Evolutionary conservation across 352 stramenopile species (phyloP).

Genomic region (Phytopythium aichiense): DNA sequence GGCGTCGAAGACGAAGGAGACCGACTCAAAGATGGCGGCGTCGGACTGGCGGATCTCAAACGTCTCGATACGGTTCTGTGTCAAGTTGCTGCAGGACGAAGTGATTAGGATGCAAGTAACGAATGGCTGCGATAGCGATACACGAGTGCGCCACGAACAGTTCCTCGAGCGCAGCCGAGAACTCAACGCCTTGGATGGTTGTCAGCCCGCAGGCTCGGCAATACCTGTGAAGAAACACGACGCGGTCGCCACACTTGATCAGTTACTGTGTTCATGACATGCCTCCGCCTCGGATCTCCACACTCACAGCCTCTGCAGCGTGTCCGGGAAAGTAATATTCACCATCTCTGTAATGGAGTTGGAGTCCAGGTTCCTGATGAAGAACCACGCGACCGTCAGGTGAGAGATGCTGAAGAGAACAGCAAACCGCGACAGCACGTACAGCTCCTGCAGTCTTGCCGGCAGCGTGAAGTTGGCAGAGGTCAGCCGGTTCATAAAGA

Average conservation of each 20-base stretch:
- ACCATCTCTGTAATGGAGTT: constrained; percentile 8
- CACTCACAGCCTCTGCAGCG: neutral
- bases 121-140: no score
- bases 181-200: neutral
- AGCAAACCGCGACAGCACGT: neutral
- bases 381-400: neutral
- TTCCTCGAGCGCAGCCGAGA: constrained; percentile 12
- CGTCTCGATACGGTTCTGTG: constrained; percentile 5
- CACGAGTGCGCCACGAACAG: constrained; percentile 13
- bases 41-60: constrained; percentile 15
- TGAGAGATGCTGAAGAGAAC: neutral
- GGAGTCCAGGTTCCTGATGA: constrained; percentile 11
- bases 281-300: neutral
- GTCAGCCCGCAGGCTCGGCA: neutral
- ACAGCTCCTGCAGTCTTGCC: neutral
- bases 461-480: constrained; percentile 4
- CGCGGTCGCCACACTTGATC: neutral
- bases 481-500: neutral
- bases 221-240: neutral
- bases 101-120: neutral
- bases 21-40: constrained; percentile 1
- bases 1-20: neutral
- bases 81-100: neutral
- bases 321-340: neutral
- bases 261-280: neutral